Evolutionary conservation across 2,329 filamentous ascomycete genomes (phyloP).

Genomic region (Aspergillus ochraceus): DNA sequence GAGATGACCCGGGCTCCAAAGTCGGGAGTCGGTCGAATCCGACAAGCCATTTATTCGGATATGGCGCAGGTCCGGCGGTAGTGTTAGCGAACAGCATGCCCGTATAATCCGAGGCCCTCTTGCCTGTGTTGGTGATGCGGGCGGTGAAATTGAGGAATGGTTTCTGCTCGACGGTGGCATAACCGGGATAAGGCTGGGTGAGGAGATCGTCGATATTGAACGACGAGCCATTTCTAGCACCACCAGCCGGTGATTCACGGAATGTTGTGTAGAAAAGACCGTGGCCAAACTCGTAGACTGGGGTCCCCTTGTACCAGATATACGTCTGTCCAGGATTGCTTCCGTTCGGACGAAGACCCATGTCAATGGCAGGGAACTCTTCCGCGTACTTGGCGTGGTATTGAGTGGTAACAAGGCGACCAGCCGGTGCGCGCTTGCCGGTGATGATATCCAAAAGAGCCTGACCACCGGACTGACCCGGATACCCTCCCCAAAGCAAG

Average conservation of each 20-base stretch:
- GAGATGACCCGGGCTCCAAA: constrained; percentile 23
- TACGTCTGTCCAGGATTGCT: constrained; percentile 46
- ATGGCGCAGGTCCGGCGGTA: constrained; percentile 40
- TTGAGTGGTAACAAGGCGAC: constrained; percentile 41
- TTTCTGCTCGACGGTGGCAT: constrained; percentile 32
- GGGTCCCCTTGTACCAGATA: constrained; percentile 43
- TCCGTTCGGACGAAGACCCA: constrained; percentile 40
- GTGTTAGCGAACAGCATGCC: constrained; percentile 42
- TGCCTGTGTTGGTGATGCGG: constrained; percentile 39
- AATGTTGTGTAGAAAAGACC: constrained; percentile 49
- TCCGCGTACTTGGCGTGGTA: constrained; percentile 45
- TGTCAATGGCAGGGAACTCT: constrained; percentile 42
- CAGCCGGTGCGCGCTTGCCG: constrained; percentile 43
- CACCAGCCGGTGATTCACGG: constrained; percentile 13
- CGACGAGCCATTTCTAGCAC: constrained; percentile 1
- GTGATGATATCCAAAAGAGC: constrained; percentile 45
- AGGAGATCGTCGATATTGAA: constrained; percentile 39
- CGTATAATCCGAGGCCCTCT: constrained; percentile 40
- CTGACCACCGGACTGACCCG: constrained; percentile 45
- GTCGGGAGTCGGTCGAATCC: constrained; percentile 37
- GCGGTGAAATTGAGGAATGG: constrained; percentile 41
- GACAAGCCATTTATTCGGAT: constrained; percentile 45
- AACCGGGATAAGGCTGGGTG: constrained; percentile 25
- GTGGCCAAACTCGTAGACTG: constrained; percentile 45
- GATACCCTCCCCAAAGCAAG: constrained; percentile 47